These are phyloP conservation scores for Hypomontagnella submonticulosa DNA, from an alignment of 495 filamentous ascomycete species.

Conservation along the genomic window DNA sequence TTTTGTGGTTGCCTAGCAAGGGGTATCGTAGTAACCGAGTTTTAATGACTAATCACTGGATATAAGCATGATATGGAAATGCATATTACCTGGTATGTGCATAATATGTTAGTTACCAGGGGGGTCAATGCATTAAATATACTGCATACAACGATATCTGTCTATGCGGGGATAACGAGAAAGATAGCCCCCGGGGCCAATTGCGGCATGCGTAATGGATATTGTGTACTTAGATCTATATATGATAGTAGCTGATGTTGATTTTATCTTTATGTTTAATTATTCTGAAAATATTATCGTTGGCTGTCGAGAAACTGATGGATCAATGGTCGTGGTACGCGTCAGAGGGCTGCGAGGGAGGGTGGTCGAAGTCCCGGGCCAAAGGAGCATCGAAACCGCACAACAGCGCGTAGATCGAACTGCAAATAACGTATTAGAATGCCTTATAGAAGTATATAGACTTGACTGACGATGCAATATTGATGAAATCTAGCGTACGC, in stretches of 20 bases:
- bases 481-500: constrained; percentile 2
- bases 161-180: constrained; percentile 30
- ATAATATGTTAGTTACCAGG: too few relatives aligned
- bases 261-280: not conserved
- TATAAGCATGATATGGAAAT: constrained; percentile 2
- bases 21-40: constrained; percentile 16
- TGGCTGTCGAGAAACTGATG: constrained; percentile 27
- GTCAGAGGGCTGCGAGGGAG: constrained; percentile 10
- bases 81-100: constrained; percentile 6
- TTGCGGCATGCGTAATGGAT: not conserved
- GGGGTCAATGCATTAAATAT: constrained; percentile 3
- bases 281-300: not conserved
- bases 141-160: constrained; percentile 14
- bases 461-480: constrained; percentile 8
- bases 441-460: not conserved
- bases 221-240: not conserved
- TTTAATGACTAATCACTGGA: not conserved
- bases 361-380: constrained; percentile 8
- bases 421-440: not conserved
- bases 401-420: constrained; percentile 4
- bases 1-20: constrained; percentile 6
- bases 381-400: not conserved
- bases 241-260: not conserved
- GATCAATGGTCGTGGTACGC: constrained; percentile 4
- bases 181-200: constrained; percentile 12